These are phyloP conservation scores for Diaporthe nobilis DNA, from an alignment of 2,329 filamentous ascomycete genomes.

Conservation along the genomic window DNA sequence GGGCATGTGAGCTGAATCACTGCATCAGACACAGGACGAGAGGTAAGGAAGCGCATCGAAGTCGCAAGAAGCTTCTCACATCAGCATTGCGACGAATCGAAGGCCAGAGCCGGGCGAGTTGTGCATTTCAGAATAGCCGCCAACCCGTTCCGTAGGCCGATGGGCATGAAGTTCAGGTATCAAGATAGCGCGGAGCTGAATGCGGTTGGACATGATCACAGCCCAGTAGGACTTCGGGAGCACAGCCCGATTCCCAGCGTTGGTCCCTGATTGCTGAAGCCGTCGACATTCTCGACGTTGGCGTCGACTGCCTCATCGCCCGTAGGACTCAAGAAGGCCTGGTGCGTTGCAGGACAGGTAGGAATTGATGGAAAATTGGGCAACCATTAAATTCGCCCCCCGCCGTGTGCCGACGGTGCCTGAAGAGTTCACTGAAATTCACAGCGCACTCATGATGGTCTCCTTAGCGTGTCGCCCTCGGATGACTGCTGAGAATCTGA, in stretches of 20 bases:
- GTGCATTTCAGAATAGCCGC: slow-evolving; percentile 35
- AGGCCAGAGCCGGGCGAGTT: neutral
- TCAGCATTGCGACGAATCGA: slow-evolving; percentile 24
- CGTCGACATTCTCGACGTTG: neutral
- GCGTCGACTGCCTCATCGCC: neutral
- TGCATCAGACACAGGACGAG: neutral
- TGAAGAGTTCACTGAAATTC: slow-evolving; percentile 21
- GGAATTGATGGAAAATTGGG: neutral
- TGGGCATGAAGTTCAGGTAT: slow-evolving; percentile 22
- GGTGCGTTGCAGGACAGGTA: neutral
- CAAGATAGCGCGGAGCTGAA: slow-evolving; percentile 14
- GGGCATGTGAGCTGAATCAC: slow-evolving; percentile 28
- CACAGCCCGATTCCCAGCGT: slow-evolving; percentile 33
- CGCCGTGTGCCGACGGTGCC: neutral
- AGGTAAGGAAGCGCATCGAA: slow-evolving; percentile 33
- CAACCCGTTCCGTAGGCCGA: slow-evolving; percentile 36
- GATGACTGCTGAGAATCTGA: slow-evolving; percentile 18
- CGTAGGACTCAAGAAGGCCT: slow-evolving; percentile 2
- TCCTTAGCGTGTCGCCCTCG: slow-evolving; percentile 1
- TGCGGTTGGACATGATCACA: slow-evolving; percentile 14
- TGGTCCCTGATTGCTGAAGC: neutral
- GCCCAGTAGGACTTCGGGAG: slow-evolving; percentile 23
- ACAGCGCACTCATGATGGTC: neutral
- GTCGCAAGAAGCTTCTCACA: slow-evolving; percentile 32
- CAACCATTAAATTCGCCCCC: neutral